phyloP scores from a whole-genome alignment of 2,329 filamentous ascomycete genomes.

The Hypomyces perniciosus region DNA sequence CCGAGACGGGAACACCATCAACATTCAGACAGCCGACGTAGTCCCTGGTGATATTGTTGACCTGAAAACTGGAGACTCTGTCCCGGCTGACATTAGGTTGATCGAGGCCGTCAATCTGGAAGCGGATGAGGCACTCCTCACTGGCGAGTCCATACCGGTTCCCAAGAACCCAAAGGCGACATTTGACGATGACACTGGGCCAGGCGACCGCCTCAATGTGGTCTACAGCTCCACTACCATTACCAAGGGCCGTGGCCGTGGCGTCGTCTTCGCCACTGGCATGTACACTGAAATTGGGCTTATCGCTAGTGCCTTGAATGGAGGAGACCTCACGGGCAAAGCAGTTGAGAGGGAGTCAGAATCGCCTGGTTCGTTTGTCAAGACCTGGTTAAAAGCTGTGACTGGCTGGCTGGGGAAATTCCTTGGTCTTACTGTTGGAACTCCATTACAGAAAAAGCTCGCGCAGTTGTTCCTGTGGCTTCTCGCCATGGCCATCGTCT shows the following conservation, averaged over 20 bases:
- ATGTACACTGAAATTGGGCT: constrained; percentile 54
- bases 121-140: constrained; percentile 55
- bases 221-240: constrained; percentile 51
- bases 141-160: constrained; percentile 52
- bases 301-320: constrained; percentile 41
- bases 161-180: constrained; percentile 39
- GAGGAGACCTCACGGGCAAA: not conserved
- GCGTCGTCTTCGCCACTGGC: constrained; percentile 51
- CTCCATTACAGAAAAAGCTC: constrained; percentile 62
- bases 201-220: constrained; percentile 50
- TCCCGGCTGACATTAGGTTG: constrained; percentile 48
- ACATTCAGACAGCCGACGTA: constrained; percentile 28
- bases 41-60: constrained; percentile 50
- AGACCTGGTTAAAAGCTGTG: constrained; percentile 1
- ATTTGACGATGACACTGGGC: constrained; percentile 28
- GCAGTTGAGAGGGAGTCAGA: constrained; percentile 2
- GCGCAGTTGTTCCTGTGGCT: constrained; percentile 60
- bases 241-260: constrained; percentile 51
- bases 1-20: constrained; percentile 27
- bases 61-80: constrained; percentile 45
- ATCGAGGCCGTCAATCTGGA: constrained; percentile 54
- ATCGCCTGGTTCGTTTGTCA: not conserved
- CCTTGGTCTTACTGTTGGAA: constrained; percentile 49
- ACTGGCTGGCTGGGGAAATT: constrained; percentile 28
- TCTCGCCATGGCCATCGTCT: constrained; percentile 48